Base-by-base conservation (phyloP, 805 yeast species). In the Starmerella khaoyaiensis region DNA sequence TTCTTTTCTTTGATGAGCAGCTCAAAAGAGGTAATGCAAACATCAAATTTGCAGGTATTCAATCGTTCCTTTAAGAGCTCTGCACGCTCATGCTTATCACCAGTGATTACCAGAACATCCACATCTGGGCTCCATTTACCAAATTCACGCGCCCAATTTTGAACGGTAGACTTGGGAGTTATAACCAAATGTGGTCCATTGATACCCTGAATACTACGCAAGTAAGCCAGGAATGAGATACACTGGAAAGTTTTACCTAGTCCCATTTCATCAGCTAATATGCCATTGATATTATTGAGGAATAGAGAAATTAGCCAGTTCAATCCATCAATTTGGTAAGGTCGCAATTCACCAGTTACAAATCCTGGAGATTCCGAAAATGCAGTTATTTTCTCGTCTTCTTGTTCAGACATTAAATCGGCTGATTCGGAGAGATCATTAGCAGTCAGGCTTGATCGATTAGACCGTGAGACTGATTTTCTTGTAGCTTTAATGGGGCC, bases 181-280 rank as follows among this genome's bases (percentile, higher is more conserved):
- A 87, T 79, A 12, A 90, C 74, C 28, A 90, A 70, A 55, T 78
- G 82, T 0, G 98, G 98, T 0, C 98, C 98, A 46, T 77, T 80
- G 9, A 84, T 68, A 19, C 72, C 68, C 47, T 74, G 76, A 38
- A 76, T 65, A 52, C 80, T 82, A 44, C 95, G 67, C 38, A 87
- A 60, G 56, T 80, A 83, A 0, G 95, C 96, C 31, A 87, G 63
- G 50, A 87, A 90, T 1, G 97, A 75, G 33, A 87, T 86, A 1
- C 97, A 86, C 60, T 87, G 98, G 36, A 87, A 63, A 3, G 98
- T 87, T 58, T 87, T 87, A 38, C 98, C 98, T 20, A 87, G 65
- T 2, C 98, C 98, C 98, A 90, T 87, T 58, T 87, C 98, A 59
- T 87, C 98, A 6, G 98, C 98, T 31, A 87, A 62, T 26, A 87